phyloP scores from a whole-genome alignment of 768 basidiomycete species.

The Tulasnella sp. region DNA sequence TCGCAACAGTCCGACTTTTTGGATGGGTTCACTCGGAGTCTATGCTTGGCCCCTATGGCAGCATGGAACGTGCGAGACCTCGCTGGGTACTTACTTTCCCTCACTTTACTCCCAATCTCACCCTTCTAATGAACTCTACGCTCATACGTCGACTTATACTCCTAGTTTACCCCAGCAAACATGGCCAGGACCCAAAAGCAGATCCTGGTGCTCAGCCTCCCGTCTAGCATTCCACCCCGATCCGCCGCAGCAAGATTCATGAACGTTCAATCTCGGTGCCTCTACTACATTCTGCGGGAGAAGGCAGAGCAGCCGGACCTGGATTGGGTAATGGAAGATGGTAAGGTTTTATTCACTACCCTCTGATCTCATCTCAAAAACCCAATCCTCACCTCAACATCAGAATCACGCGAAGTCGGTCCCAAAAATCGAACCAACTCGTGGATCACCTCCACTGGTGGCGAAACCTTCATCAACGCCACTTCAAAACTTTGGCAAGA shows the following conservation, averaged over 20 bases:
- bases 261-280: neutral
- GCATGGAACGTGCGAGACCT: neutral
- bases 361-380: no score
- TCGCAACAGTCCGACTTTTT: neutral
- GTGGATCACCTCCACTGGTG: neutral
- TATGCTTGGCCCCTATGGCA: neutral
- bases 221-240: neutral
- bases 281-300: neutral
- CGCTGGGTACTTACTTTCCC: neutral
- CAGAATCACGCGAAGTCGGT: neutral
- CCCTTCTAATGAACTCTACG: no score
- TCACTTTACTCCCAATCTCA: no score
- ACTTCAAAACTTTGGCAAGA: neutral
- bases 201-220: neutral
- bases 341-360: no score
- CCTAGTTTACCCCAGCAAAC: no score
- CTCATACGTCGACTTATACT: no score
- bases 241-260: neutral
- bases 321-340: neutral
- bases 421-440: neutral
- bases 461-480: neutral
- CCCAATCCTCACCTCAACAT: no score
- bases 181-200: neutral
- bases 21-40: neutral
- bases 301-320: neutral